Evolutionary conservation across 306 rosid genomes (phyloP).

Genomic region (Malus domestica): ASM211411v1 NC_041797.1:14815501-14816000

Average conservation of each 20-base stretch:
- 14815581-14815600: slow-evolving; percentile 46
- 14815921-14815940: too few species aligned
- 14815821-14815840: slow-evolving; percentile 83
- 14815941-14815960: not conserved
- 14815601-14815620: slow-evolving; percentile 9
- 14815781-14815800: slow-evolving; percentile 40
- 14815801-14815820: slow-evolving; percentile 79
- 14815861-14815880: slow-evolving; percentile 1
- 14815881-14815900: not conserved
- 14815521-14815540: slow-evolving; percentile 66
- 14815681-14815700: not conserved
- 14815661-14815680: not conserved
- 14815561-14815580: slow-evolving; percentile 76
- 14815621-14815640: slow-evolving; percentile 24
- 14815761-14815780: slow-evolving; percentile 74
- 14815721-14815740: slow-evolving; percentile 46
- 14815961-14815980: not conserved
- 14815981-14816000: not conserved
- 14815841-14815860: slow-evolving; percentile 76
- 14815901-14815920: not conserved
- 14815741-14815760: slow-evolving; percentile 61
- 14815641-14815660: slow-evolving; percentile 5
- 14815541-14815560: slow-evolving; percentile 89
- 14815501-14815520: slow-evolving; percentile 93
- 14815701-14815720: not conserved